Conservation (phyloP, 495 filamentous ascomycete species). For the Amniculicola lignicola region DNA sequence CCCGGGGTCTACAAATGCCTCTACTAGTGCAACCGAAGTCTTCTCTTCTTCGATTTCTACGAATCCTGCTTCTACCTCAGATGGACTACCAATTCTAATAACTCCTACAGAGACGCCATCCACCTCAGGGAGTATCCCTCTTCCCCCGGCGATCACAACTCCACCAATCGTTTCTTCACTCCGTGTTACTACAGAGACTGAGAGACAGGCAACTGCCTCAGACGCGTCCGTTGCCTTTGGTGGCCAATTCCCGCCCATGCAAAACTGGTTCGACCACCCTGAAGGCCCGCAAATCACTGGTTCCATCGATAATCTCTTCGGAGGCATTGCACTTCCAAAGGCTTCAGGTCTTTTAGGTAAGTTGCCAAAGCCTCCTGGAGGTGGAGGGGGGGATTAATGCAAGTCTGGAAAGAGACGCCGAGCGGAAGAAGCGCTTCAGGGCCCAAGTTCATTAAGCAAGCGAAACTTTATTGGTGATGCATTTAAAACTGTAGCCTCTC, state of each 20-base stretch:
- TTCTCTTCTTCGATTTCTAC: too few relatives aligned
- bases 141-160: not conserved
- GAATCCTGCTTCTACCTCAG: too few relatives aligned
- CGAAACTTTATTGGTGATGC: not conserved
- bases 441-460: too few relatives aligned
- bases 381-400: too few relatives aligned
- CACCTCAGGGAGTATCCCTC: too few relatives aligned
- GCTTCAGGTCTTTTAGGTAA: not conserved
- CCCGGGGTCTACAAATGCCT: too few relatives aligned
- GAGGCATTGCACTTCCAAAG: not conserved
- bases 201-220: not conserved
- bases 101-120: too few relatives aligned
- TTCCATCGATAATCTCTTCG: not conserved
- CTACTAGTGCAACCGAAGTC: too few relatives aligned
- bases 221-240: not conserved
- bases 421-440: too few relatives aligned
- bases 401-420: too few relatives aligned
- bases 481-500: not conserved
- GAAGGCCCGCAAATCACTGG: not conserved
- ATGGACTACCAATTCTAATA: too few relatives aligned
- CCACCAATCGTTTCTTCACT: too few relatives aligned
- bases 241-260: not conserved
- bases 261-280: not conserved
- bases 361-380: not conserved
- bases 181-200: not conserved